phyloP scores from a whole-genome alignment of 305 asterid species.

The Solanum aculeatissimum region DNA sequence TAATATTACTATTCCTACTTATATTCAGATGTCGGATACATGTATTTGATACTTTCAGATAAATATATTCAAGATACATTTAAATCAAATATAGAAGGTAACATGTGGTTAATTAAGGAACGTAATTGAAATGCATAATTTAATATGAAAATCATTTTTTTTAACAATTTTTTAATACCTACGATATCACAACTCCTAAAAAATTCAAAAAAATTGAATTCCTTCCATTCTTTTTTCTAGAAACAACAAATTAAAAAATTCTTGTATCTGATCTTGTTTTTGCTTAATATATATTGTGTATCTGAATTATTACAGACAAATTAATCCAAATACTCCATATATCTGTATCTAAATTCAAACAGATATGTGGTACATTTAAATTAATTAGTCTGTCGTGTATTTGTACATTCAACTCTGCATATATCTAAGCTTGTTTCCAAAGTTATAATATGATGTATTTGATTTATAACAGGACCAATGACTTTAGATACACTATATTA shows the following conservation, averaged over 20 bases:
- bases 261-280: too few species aligned
- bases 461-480: background rate
- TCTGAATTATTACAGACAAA: too few species aligned
- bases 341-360: background rate
- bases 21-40: background rate
- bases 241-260: background rate
- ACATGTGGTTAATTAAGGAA: background rate
- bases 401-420: background rate
- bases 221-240: background rate
- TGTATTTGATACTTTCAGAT: rapidly evolving
- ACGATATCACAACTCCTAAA: background rate
- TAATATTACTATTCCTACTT: background rate
- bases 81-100: background rate
- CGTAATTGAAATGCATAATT: background rate
- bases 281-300: too few species aligned
- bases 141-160: background rate
- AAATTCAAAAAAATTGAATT: background rate
- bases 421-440: background rate
- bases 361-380: background rate
- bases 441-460: too few species aligned
- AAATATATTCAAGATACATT: background rate
- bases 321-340: background rate
- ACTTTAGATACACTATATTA: background rate
- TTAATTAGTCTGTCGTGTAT: background rate
- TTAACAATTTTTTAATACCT: background rate